Base-by-base conservation (phyloP, 2,329 filamentous ascomycete species). In the Magnaporthiopsis poae region DNA sequence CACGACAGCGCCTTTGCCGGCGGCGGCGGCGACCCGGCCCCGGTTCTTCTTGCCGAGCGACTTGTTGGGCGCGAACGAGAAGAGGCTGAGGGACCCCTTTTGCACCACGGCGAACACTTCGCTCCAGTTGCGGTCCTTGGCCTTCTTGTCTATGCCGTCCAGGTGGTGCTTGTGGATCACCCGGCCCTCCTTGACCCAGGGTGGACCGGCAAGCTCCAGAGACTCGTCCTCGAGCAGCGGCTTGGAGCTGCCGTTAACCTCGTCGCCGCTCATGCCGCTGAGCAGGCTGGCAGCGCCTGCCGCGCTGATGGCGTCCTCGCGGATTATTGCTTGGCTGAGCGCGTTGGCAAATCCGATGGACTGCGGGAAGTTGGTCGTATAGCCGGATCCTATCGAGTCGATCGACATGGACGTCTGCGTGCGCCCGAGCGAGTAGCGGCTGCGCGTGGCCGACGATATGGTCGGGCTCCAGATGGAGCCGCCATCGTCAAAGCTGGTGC, bases 281-380 rank as follows among this genome's bases (percentile, higher is more conserved):
- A 79, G 77, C 2, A 74, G 75, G 69, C 75, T 78, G 27, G 39
- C 63, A 5, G 39, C 63, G 2, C 63, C 63, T 18, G 63, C 63
- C 29, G 39, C 63, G 69, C 80, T 78, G 1, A 81, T 79, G 60
- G 81, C 82, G 72, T 96, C 92, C 72, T 97, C 94, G 5, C 95
- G 90, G 70, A 96, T 96, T 70, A 98, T 99, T 52, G 94, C 94
- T 75, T 98, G 94, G 72, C 92, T 96, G 13, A 99, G 83, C 4
- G 95, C 95, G 75, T 96, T 98, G 66, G 95, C 95, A 74, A 99
- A 99, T 0, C 95, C 95, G 74, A 99, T 96, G 0, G 92, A 96
- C 77, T 96, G 93, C 77, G 97, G 92, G 76, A 94, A 97, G 62
- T 88, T 85, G 8, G 64, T 65, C 5, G 87, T 88, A 75, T 89